These are phyloP conservation scores for Phytophthora quininea DNA, from an alignment of 352 stramenopile species.

Conservation along the genomic window DNA sequence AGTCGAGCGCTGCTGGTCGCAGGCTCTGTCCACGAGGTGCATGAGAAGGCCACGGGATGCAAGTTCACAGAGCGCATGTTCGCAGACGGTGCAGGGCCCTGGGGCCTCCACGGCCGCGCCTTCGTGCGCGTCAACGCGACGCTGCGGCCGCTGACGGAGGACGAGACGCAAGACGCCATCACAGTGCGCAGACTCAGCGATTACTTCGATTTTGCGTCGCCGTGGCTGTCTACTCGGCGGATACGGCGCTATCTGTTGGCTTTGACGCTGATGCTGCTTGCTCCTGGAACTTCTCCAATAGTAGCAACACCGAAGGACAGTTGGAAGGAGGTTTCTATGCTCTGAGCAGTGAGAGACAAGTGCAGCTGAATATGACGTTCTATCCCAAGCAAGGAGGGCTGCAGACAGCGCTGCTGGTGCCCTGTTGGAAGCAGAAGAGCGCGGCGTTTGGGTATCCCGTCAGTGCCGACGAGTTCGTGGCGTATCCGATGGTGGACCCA, in stretches of 20 bases:
- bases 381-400: conserved; percentile 54
- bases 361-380: conserved; percentile 60
- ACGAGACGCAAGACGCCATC: conserved; percentile 72
- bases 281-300: conserved; percentile 64
- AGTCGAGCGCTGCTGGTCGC: conserved; percentile 36
- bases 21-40: conserved; percentile 65
- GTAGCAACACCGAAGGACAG: conserved; percentile 43
- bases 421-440: conserved; percentile 87
- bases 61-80: conserved; percentile 86
- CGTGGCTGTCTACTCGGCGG: conserved; percentile 62
- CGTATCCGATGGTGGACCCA: conserved; percentile 78
- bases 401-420: conserved; percentile 72
- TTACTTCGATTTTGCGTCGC: conserved; percentile 86
- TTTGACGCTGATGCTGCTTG: conserved; percentile 66
- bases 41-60: conserved; percentile 60
- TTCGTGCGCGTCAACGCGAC: conserved; percentile 55
- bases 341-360: conserved; percentile 39
- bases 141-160: conserved; percentile 50
- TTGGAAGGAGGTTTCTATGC: conserved; percentile 68
- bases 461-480: conserved; percentile 66
- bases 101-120: conserved; percentile 50
- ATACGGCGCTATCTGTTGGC: conserved; percentile 39
- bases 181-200: conserved; percentile 69
- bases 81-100: conserved; percentile 62
- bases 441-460: conserved; percentile 81